Evolutionary conservation across 139 green algal species (phyloP).

Genomic region (Eudorina sp.): DNA sequence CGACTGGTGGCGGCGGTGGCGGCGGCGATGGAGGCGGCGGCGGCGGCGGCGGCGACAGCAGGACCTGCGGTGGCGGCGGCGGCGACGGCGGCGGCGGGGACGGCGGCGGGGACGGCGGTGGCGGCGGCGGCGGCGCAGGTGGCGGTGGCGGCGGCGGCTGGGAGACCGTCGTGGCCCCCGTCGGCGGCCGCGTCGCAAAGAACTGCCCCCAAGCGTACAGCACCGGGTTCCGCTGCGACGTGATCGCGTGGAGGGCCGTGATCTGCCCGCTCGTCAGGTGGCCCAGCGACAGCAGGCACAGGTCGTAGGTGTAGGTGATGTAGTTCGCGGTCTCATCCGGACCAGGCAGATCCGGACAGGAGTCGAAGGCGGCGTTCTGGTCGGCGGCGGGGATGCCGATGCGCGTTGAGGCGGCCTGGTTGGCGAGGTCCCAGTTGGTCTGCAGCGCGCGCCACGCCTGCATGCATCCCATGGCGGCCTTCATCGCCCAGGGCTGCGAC

Average conservation of each 20-base stretch:
- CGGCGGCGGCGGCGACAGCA: too few relatives aligned
- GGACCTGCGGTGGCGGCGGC: too few relatives aligned
- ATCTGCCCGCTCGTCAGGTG: conserved; percentile 23
- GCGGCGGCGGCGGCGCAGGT: too few relatives aligned
- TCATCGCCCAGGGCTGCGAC: not conserved
- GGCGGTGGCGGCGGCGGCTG: too few relatives aligned
- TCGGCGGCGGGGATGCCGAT: not conserved
- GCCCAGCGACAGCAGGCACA: conserved; percentile 11
- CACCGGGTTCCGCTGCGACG: not conserved
- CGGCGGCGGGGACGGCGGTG: too few relatives aligned
- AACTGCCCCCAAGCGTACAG: conserved; percentile 20
- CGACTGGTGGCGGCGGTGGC: not conserved
- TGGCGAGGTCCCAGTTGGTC: conserved; percentile 2
- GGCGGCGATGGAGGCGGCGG: not conserved
- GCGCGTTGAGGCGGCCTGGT: not conserved
- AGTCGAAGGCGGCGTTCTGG: not conserved
- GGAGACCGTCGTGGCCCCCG: not conserved
- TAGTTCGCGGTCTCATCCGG: conserved; percentile 19
- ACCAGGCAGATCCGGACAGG: not conserved
- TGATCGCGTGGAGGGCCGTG: conserved; percentile 14
- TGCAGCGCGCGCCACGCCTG: not conserved
- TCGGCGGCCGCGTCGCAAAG: not conserved
- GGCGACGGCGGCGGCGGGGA: too few relatives aligned
- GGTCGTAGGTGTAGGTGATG: not conserved
- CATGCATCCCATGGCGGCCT: conserved; percentile 10